Conservation (phyloP, 495 filamentous ascomycete genomes). For the Aspergillus sparsus region DNA sequence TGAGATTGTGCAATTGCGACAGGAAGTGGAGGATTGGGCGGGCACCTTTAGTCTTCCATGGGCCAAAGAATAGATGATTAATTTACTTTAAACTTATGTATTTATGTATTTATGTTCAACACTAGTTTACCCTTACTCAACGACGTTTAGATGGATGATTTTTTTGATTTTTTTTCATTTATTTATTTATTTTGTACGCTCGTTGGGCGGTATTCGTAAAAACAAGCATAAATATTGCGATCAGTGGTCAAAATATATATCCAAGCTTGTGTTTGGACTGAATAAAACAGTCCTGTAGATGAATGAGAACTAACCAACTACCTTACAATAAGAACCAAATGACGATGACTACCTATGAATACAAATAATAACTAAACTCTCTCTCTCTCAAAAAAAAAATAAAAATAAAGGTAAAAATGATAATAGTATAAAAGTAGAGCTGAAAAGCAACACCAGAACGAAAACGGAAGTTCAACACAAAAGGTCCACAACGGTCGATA, state of each 20-base stretch:
- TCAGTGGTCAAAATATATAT: neutral
- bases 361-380: no score
- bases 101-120: constrained; percentile 28
- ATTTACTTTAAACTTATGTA: constrained; percentile 20
- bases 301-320: no score
- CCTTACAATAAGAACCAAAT: no score
- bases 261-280: no score
- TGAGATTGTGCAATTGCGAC: constrained; percentile 83
- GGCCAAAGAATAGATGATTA: constrained; percentile 47
- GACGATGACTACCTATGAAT: no score
- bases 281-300: no score
- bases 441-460: no score
- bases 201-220: neutral
- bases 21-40: constrained; percentile 95
- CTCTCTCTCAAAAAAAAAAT: no score
- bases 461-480: no score
- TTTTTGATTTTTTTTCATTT: constrained; percentile 13
- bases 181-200: neutral
- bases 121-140: constrained; percentile 15
- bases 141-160: constrained; percentile 1
- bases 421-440: no score
- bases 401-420: no score
- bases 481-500: no score
- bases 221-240: neutral
- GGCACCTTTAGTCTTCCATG: constrained; percentile 89